phyloP scores from a whole-genome alignment of 768 basidiomycete genomes.

The Candolleomyces efflorescens region DNA sequence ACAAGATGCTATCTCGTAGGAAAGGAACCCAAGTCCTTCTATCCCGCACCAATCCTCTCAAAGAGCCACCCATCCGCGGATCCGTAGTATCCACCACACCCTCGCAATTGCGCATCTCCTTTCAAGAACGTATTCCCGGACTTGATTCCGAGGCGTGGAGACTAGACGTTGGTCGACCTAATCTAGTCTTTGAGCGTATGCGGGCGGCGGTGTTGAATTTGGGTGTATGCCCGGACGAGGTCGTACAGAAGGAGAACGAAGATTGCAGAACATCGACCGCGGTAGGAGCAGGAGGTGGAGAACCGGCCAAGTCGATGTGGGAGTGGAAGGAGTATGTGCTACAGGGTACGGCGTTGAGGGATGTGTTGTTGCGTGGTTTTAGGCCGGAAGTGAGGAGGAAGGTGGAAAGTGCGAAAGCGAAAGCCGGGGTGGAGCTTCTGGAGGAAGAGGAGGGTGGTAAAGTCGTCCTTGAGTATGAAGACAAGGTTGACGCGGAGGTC shows the following conservation, averaged over 20 bases:
- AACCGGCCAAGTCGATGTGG: constrained; percentile 1
- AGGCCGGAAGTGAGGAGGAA: constrained; percentile 20
- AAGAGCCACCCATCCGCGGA: constrained; percentile 50
- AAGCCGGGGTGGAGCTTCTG: constrained; percentile 9
- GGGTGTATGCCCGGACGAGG: constrained; percentile 49
- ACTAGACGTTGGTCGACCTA: constrained; percentile 67
- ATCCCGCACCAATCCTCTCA: constrained; percentile 57
- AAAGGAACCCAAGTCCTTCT: constrained; percentile 68
- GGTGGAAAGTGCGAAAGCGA: not conserved
- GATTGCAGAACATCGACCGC: not conserved
- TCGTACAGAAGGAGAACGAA: constrained; percentile 4
- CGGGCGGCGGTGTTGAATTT: constrained; percentile 57
- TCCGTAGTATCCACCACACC: constrained; percentile 46
- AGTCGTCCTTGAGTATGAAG: not conserved
- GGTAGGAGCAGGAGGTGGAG: not conserved
- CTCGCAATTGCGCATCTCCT: constrained; percentile 55
- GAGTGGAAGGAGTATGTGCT: constrained; percentile 48
- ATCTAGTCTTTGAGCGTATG: constrained; percentile 67
- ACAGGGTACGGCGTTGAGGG: constrained; percentile 69
- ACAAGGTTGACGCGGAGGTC: not conserved
- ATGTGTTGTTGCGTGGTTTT: constrained; percentile 63
- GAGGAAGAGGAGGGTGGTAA: constrained; percentile 11
- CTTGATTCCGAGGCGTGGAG: constrained; percentile 48
- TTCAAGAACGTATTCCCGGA: constrained; percentile 37
- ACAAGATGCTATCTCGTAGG: constrained; percentile 32